Percentiles rank a stretch among this genome's conserved stretches.
These are phyloP conservation scores for Suhomyces panamericanus DNA, from an alignment of 1,139 yeast species.

Conservation along the genomic window DNA sequence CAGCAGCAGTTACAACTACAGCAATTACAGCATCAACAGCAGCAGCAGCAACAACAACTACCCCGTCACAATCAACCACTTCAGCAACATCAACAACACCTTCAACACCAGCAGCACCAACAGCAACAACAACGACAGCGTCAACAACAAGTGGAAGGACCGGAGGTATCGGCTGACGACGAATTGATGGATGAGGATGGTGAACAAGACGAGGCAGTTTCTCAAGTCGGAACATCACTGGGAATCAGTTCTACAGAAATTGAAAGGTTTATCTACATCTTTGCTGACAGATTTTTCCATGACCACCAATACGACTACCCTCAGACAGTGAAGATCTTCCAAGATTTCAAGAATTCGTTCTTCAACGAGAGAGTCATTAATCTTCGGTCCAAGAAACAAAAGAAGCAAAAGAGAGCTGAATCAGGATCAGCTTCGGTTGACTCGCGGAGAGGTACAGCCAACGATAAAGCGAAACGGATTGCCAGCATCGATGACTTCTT, in stretches of 20 bases:
- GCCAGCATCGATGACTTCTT: constrained; percentile 40
- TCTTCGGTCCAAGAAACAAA: constrained; percentile 31
- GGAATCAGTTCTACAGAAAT: constrained; percentile 43
- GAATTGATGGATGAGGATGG: no score
- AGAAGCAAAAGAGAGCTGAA: constrained; percentile 13
- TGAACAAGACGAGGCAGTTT: no score
- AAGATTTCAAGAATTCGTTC: constrained; percentile 51
- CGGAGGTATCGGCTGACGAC: no score
- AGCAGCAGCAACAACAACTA: no score
- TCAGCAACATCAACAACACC: no score
- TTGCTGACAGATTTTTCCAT: constrained; percentile 50
- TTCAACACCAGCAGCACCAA: no score
- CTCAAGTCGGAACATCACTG: constrained; percentile 8
- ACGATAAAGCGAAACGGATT: constrained; percentile 12
- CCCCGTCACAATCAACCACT: no score
- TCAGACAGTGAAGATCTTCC: constrained; percentile 50
- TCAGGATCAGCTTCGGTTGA: constrained; percentile 7
- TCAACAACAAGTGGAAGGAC: no score
- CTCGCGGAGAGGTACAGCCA: constrained; percentile 11
- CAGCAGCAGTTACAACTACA: no score
- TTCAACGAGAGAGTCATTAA: constrained; percentile 49
- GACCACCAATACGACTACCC: constrained; percentile 48
- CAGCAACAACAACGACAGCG: no score
- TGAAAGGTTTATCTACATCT: constrained; percentile 49
- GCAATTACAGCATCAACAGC: no score